Conservation (phyloP, 306 rosid genomes). For the Fragaria iinumae region DNA sequence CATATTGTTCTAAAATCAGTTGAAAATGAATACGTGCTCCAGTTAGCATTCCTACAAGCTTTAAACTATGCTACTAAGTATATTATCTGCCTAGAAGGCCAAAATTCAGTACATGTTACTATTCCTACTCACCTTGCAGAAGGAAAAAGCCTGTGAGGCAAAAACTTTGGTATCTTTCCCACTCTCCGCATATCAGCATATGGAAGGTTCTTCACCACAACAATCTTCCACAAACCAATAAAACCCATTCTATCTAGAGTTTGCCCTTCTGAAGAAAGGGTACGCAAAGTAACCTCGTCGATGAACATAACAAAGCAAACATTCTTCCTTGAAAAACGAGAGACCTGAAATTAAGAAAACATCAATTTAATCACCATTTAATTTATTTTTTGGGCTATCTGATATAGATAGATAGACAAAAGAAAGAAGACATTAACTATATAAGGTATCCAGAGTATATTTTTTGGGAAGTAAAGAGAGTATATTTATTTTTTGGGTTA, state of each 20-base stretch:
- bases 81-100: background rate
- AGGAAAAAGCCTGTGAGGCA: conserved; percentile 95
- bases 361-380: conserved; percentile 3
- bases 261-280: conserved; percentile 77
- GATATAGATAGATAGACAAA: background rate
- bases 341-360: conserved; percentile 58
- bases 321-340: conserved; percentile 84
- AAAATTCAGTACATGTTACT: background rate
- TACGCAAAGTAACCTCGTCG: conserved; percentile 67
- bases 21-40: background rate
- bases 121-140: conserved; percentile 73
- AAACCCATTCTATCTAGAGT: conserved; percentile 77
- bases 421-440: no score
- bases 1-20: background rate
- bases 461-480: no score
- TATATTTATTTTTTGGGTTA: no score
- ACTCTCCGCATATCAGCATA: conserved; percentile 87
- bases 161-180: conserved; percentile 92
- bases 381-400: background rate
- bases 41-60: background rate
- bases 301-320: conserved; percentile 92
- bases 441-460: no score
- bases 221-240: conserved; percentile 92
- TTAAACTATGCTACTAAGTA: no score
- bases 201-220: conserved; percentile 82